Percentiles rank a stretch among this genome's conserved stretches.
Conservation (phyloP, 2,329 filamentous ascomycete species). For the Hypoxylon sp. region DNA sequence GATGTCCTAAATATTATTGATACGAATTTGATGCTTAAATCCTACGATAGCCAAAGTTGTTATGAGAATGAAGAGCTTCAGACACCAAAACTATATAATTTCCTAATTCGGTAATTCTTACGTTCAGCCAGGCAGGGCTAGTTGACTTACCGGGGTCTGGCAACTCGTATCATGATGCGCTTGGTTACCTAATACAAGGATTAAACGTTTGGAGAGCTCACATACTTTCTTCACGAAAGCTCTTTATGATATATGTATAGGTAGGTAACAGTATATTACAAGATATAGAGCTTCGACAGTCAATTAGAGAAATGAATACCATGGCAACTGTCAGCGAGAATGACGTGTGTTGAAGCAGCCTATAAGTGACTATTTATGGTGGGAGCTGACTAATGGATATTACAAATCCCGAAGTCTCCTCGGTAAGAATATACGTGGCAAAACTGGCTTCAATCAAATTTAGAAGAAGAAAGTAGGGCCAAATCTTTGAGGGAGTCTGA, state of each 20-base stretch:
- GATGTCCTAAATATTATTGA: neutral
- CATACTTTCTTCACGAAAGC: neutral
- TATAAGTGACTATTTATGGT: slow-evolving; percentile 21
- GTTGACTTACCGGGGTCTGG: neutral
- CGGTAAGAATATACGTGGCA: slow-evolving; percentile 5
- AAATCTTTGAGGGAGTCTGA: neutral
- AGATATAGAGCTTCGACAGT: neutral
- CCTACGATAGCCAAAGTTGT: neutral
- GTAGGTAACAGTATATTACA: neutral
- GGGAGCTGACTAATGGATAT: slow-evolving; percentile 14
- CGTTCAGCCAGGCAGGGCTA: neutral
- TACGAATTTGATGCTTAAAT: neutral
- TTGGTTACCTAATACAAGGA: neutral
- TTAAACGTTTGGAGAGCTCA: neutral
- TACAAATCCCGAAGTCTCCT: slow-evolving; percentile 15
- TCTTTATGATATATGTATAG: neutral
- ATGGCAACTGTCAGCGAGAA: slow-evolving; percentile 16
- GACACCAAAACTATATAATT: neutral
- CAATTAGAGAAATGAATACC: neutral
- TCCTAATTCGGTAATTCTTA: neutral
- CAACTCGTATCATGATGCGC: neutral
- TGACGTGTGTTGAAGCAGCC: slow-evolving; percentile 14
- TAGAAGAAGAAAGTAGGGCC: neutral
- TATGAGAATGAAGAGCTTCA: neutral
- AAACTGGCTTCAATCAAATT: neutral